Evolutionary conservation across 2,329 filamentous ascomycete species (phyloP).

Genomic region (Penicillium sp.): DNA sequence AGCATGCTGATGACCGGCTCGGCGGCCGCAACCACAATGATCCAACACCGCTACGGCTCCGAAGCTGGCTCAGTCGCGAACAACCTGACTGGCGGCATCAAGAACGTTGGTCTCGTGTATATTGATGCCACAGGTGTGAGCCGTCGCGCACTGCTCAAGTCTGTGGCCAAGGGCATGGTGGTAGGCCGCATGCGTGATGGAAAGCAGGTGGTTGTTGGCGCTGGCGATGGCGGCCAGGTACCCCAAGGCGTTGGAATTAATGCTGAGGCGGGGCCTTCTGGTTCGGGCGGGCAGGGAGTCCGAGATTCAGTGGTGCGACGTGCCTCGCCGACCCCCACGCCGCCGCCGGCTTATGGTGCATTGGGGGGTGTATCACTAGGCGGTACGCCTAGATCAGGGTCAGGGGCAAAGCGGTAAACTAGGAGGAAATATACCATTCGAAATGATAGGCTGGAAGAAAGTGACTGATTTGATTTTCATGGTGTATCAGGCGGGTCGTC

Average conservation of each 20-base stretch:
- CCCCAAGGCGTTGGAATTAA: slow-evolving; percentile 22
- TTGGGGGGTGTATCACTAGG: slow-evolving; percentile 40
- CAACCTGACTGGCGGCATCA: slow-evolving; percentile 80
- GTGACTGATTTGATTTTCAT: neutral
- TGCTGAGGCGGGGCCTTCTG: slow-evolving; percentile 19
- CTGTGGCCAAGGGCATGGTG: slow-evolving; percentile 91
- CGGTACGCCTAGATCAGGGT: slow-evolving; percentile 32
- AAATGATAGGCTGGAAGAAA: neutral
- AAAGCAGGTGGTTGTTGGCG: slow-evolving; percentile 52
- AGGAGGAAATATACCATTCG: neutral
- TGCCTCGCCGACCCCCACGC: slow-evolving; percentile 42
- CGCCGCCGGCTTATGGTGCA: slow-evolving; percentile 47
- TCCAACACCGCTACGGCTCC: slow-evolving; percentile 83
- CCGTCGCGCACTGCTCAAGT: slow-evolving; percentile 85
- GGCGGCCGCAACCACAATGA: slow-evolving; percentile 79
- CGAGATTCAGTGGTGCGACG: slow-evolving; percentile 33
- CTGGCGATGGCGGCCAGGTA: slow-evolving; percentile 50
- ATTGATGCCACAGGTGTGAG: slow-evolving; percentile 95
- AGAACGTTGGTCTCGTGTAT: slow-evolving; percentile 96
- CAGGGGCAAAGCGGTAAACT: slow-evolving; percentile 38
- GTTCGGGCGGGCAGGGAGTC: slow-evolving; percentile 12
- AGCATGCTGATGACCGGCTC: slow-evolving; percentile 75
- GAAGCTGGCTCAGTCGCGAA: slow-evolving; percentile 80
- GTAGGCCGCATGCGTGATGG: slow-evolving; percentile 55
- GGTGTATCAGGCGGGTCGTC: neutral